Evolutionary conservation across 805 yeast genomes (phyloP).

Genomic region (Candida coquimbonensis): DNA sequence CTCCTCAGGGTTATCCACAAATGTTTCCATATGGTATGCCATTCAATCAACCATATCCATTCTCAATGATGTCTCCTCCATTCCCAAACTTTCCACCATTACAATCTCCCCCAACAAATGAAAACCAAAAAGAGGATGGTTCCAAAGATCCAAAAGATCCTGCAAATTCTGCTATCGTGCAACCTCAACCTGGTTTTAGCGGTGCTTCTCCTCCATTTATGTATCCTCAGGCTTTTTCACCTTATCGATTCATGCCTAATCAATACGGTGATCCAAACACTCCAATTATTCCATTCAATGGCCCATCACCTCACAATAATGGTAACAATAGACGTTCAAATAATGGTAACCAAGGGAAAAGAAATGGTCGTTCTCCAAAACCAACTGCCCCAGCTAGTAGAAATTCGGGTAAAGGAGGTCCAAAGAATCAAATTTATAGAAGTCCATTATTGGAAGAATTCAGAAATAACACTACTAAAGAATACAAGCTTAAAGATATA

Average conservation of each 20-base stretch:
- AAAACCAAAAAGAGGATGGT: not conserved
- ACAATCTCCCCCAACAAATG: constrained; percentile 4
- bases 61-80: constrained; percentile 25
- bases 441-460: constrained; percentile 83
- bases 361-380: constrained; percentile 20
- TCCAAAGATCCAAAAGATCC: not conserved
- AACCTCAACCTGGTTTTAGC: constrained; percentile 3
- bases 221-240: constrained; percentile 24
- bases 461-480: constrained; percentile 54
- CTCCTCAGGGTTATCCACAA: constrained; percentile 19
- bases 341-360: constrained; percentile 5
- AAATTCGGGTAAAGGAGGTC: constrained; percentile 10
- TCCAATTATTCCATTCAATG: constrained; percentile 6
- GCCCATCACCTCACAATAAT: constrained; percentile 3
- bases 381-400: constrained; percentile 18
- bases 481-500: constrained; percentile 63
- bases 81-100: constrained; percentile 11
- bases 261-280: constrained; percentile 10
- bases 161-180: not conserved
- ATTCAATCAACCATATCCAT: constrained; percentile 28
- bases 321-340: not conserved
- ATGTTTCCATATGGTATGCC: constrained; percentile 31
- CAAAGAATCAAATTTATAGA: constrained; percentile 49
- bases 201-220: constrained; percentile 15
- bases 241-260: constrained; percentile 22